phyloP scores from a whole-genome alignment of 78 protist genomes.

The Salpingoeca rosetta region DNA sequence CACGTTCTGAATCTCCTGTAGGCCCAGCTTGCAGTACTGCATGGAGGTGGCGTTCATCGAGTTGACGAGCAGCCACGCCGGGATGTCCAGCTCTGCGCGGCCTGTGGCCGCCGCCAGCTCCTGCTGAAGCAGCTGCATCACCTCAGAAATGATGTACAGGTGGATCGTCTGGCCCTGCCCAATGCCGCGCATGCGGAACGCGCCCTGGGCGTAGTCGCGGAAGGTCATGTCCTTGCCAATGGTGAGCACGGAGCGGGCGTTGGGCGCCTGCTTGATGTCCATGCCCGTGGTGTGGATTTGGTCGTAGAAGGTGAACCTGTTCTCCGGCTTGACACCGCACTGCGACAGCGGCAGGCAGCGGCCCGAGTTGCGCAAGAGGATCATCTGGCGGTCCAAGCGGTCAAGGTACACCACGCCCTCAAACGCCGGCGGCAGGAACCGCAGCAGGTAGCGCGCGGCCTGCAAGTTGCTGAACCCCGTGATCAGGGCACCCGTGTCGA shows the following conservation, averaged over 20 bases:
- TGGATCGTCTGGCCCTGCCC: constrained; percentile 56
- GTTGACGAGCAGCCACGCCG: constrained; percentile 39
- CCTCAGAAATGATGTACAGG: constrained; percentile 50
- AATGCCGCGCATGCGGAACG: constrained; percentile 73
- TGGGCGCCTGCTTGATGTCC: constrained; percentile 61
- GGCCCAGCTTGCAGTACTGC: constrained; percentile 29
- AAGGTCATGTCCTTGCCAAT: constrained; percentile 77
- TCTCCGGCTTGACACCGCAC: constrained; percentile 33
- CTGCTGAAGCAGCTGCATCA: neutral
- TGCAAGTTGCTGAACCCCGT: constrained; percentile 46
- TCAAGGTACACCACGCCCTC: constrained; percentile 61
- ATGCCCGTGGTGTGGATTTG: constrained; percentile 77
- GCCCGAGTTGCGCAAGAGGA: constrained; percentile 19
- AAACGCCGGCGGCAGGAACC: neutral
- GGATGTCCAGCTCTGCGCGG: constrained; percentile 12
- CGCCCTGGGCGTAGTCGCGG: constrained; percentile 74
- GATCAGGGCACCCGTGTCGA: constrained; percentile 71
- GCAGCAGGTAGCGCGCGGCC: constrained; percentile 49
- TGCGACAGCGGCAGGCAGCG: constrained; percentile 37
- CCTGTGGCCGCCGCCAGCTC: constrained; percentile 2
- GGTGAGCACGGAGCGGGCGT: constrained; percentile 60
- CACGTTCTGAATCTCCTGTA: constrained; percentile 11
- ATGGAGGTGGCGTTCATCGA: constrained; percentile 13
- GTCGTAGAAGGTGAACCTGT: constrained; percentile 67
- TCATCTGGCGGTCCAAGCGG: constrained; percentile 33